phyloP scores from a whole-genome alignment of 225 moss, liverwort and hornwort species.

The Neckera pumila region DNA sequence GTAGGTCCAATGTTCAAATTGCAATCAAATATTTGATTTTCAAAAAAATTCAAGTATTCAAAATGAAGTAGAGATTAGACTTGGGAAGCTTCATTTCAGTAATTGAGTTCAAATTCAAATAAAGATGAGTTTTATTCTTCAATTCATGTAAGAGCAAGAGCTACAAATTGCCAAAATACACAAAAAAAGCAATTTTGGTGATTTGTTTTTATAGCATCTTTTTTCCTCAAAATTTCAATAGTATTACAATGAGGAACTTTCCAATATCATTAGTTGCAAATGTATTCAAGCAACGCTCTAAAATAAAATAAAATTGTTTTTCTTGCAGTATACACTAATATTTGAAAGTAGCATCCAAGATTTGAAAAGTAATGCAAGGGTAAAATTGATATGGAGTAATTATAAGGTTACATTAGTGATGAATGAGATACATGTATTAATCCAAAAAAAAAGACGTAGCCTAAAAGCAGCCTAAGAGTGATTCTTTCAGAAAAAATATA shows the following conservation, averaged over 20 bases:
- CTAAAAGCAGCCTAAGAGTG: too few relatives aligned
- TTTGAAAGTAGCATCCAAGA: too few relatives aligned
- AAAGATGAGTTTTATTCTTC: not conserved
- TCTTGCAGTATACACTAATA: too few relatives aligned
- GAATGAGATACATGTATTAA: too few relatives aligned
- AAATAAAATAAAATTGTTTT: too few relatives aligned
- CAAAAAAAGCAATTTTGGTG: not conserved
- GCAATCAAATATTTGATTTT: not conserved
- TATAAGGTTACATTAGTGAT: too few relatives aligned
- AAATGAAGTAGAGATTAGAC: not conserved
- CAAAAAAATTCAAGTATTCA: not conserved
- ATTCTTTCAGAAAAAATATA: too few relatives aligned
- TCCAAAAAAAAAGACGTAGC: too few relatives aligned
- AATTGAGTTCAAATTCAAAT: not conserved
- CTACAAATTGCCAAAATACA: not conserved
- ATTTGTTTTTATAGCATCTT: not conserved
- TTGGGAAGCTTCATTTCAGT: fast-evolving
- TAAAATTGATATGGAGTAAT: too few relatives aligned
- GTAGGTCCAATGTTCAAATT: not conserved
- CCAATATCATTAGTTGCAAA: not conserved
- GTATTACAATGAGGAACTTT: not conserved
- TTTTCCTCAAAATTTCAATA: not conserved
- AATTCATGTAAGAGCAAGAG: not conserved
- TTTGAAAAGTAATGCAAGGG: too few relatives aligned
- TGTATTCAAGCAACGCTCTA: not conserved